Base-by-base conservation (phyloP, 306 rosid species). In the Sicyos edulis region DNA sequence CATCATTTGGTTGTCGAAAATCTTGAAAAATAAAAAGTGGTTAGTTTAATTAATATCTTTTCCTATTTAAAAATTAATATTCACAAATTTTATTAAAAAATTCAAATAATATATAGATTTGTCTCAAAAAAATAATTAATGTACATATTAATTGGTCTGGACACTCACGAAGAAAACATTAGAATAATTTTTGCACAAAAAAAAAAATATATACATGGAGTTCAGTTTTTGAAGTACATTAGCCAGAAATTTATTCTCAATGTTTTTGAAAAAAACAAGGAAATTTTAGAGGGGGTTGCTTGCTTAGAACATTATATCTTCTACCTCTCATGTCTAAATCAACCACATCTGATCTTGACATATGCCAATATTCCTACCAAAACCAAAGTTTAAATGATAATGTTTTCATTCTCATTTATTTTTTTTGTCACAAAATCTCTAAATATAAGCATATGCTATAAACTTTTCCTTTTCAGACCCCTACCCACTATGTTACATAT, bases 271-370 rank as follows among this genome's bases (percentile, higher is more conserved):
- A 70, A 37, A 34, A 29, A n/a, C 8, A 50, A 50, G 14, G 3
- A 20, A 52, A 55, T 16, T 42, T 2, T 10, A 26, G 3, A 15
- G 60, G 63, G 50, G 24, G 19, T 4, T 72, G 47, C 11, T 42
- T 56, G 76, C 21, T 72, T 21, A 37, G 49, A 57, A 11, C 14
- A 32, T 6, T 12, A 32, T 6, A 6, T 19, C 55, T 73, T 52
- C 76, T 42, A 34, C 76, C 76, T 73, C 76, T 73, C 76, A 73
- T 73, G 76, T 73, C 76, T 44, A 40, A 15, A 21, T 73, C 76
- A 72, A n/a, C 53, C 53, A 58, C 54, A 44, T 57, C 20, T 55
- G 44, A 55, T 57, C 15, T 42, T 19, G 44, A 57, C 54, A 73
- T 73, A 73, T 73, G 76, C 76, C 64, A 37, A 55, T 73, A 73